Evolutionary conservation across 129 eudicot species (phyloP).

Genomic region (Gnaphalium uliginosum): DNA sequence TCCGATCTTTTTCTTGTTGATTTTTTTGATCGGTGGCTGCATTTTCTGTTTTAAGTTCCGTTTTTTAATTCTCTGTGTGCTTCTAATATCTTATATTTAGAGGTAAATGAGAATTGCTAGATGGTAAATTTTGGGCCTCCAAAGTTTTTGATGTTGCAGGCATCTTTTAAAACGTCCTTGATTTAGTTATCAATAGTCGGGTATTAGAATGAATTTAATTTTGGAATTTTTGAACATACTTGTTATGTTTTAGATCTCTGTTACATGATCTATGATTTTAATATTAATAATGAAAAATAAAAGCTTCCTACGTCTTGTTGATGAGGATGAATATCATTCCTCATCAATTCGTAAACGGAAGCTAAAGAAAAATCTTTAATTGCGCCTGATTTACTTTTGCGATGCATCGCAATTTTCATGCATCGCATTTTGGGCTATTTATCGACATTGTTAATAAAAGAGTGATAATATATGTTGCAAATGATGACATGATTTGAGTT

Average conservation of each 20-base stretch:
- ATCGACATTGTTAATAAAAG: not conserved
- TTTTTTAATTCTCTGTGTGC: too few relatives aligned
- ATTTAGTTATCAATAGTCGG: too few relatives aligned
- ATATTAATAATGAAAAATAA: not conserved
- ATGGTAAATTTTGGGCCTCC: too few relatives aligned
- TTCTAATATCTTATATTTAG: too few relatives aligned
- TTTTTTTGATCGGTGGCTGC: not conserved
- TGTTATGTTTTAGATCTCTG: not conserved
- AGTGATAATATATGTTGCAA: slow-evolving; percentile 8
- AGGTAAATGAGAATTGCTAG: too few relatives aligned
- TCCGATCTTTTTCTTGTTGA: not conserved
- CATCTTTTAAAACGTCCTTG: not conserved
- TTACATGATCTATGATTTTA: not conserved
- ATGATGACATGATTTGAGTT: slow-evolving; percentile 19
- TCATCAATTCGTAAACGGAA: slow-evolving; percentile 38
- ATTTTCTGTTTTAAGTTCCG: too few relatives aligned
- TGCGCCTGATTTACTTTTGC: slow-evolving; percentile 21
- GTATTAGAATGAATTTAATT: too few relatives aligned
- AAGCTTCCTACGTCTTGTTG: slow-evolving; percentile 43
- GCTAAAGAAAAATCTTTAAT: slow-evolving; percentile 23
- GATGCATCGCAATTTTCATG: slow-evolving; percentile 23
- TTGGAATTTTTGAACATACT: not conserved
- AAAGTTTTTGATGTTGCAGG: too few relatives aligned
- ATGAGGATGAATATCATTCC: slow-evolving; percentile 31
- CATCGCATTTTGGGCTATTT: slow-evolving; percentile 22